These are phyloP conservation scores for Lumnitzera littorea DNA, from an alignment of 345 rosid species.

Conservation along the genomic window DNA sequence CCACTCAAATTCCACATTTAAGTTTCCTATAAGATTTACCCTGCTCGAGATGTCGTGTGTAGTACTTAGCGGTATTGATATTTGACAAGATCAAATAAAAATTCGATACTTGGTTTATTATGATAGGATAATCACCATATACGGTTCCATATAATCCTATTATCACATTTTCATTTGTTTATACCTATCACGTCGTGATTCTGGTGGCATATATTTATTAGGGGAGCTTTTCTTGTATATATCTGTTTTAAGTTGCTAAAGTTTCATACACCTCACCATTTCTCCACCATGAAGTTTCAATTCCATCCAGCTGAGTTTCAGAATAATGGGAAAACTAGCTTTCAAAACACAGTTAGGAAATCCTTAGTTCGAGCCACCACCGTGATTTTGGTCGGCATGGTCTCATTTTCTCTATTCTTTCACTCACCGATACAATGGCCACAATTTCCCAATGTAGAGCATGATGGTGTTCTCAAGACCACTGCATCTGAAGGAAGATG, in stretches of 20 bases:
- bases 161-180: no score
- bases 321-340: conserved; percentile 4
- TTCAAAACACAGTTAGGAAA: conserved; percentile 1
- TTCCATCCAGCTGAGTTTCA: not conserved
- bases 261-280: conserved; percentile 1
- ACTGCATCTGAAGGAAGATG: conserved; percentile 13
- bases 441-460: not conserved
- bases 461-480: not conserved
- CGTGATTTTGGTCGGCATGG: conserved; percentile 8
- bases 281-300: conserved; percentile 12
- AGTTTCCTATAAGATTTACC: no score
- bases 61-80: no score
- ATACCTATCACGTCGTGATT: no score
- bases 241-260: not conserved
- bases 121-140: no score
- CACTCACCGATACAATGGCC: conserved; percentile 4
- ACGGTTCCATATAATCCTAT: no score
- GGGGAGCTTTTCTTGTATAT: not conserved
- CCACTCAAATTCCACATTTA: no score
- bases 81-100: no score
- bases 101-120: no score
- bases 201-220: no score
- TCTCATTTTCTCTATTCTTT: conserved; percentile 21
- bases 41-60: no score
- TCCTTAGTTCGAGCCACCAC: conserved; percentile 2